Conservation (phyloP, 345 rosid species). For the Cardiospermum halicacabum region DNA sequence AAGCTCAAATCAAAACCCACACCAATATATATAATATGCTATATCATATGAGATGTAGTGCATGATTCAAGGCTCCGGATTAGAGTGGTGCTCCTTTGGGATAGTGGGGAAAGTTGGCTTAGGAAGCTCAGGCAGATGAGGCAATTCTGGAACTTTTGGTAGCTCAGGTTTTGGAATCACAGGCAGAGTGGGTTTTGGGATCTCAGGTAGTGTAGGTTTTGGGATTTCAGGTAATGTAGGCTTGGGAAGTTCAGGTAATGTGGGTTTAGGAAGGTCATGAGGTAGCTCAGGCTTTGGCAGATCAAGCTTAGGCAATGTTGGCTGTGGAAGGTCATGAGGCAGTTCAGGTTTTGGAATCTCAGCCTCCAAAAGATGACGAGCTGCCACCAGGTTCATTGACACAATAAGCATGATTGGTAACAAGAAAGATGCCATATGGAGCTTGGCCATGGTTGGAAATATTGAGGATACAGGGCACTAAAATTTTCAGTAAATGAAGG, state of each 20-base stretch:
- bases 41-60: background rate
- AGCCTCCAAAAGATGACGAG: constrained; percentile 15
- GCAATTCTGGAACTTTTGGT: background rate
- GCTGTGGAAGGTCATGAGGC: background rate
- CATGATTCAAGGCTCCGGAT: background rate
- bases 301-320: background rate
- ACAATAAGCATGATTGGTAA: constrained; percentile 1
- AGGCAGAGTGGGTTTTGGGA: constrained; percentile 3
- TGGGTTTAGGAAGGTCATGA: background rate
- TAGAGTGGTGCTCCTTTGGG: constrained; percentile 10
- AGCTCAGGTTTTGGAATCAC: background rate
- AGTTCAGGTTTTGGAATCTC: constrained; percentile 10
- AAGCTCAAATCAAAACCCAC: background rate
- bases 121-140: constrained; percentile 5
- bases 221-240: background rate
- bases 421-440: background rate
- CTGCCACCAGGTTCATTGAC: background rate
- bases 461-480: background rate
- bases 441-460: constrained; percentile 1
- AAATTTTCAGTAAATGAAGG: background rate
- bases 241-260: constrained; percentile 2
- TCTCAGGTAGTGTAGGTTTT: background rate
- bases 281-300: constrained; percentile 3
- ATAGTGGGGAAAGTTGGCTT: constrained; percentile 5
- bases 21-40: background rate